Evolutionary conservation across 768 basidiomycete genomes (phyloP), one percentile per base, ranked within the genome.

Genomic region (Pisolithus orientalis): DNA sequence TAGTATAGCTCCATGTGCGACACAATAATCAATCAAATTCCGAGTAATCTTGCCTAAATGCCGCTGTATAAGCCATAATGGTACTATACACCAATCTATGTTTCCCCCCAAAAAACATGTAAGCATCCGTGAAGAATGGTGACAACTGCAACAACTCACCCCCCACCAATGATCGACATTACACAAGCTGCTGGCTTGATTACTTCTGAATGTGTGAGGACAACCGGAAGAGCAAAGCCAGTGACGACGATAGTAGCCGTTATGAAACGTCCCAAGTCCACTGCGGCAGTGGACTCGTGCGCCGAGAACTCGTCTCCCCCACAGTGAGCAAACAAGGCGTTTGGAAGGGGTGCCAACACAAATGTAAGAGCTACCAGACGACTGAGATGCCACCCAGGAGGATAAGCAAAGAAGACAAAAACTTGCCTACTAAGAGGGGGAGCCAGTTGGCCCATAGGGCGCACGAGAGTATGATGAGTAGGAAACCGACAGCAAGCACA

Each of bases 401-500:
- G 25, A 42, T 21, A 14, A 14, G 11, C 17, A 38, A 49, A 25
- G 39, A 38, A 34, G 21, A 21, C 21, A 21, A 21, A 17, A 17
- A 75, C 89, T 57, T 60, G 96, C 96, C 96, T 57, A 97, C 95
- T 57, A 98, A 79, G 47, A 99, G 77, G 32, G 96, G 96, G 21
- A 98, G 77, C 96, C 96, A 99, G 68, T 99, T 99, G 13, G 83
- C 73, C 86, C 87, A 98, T 29, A 98, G 74, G 6, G 96, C 96
- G 66, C 96, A 98, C 1, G 92, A 92, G 24, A 99, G 84, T 68
- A 99, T 99, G 64, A 98, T 90, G 64, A 98, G 82, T 53, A 99
- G 74, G 75, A 99, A 99, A n/a, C 96, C 96, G 14, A 95, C 80
- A 6, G 96, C 96, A 47, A 99, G 85, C 49, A 97, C 91, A 72